Evolutionary conservation across 108 stramenopile species (phyloP).

Genomic region (Craspedostauros australis): DNA sequence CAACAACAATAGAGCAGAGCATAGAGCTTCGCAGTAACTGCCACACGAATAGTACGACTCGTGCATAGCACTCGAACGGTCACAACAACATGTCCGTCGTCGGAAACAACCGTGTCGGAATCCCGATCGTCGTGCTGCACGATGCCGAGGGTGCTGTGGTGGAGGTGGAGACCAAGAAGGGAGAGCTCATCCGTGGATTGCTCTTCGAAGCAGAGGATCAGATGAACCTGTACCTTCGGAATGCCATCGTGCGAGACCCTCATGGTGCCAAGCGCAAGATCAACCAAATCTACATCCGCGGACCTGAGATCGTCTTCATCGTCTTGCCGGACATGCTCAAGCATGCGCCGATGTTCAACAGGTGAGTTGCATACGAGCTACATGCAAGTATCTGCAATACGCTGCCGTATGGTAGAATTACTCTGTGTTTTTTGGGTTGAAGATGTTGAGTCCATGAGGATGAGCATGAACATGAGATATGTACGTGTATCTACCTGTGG

Average conservation of each 20-base stretch:
- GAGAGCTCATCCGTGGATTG: constrained; percentile 76
- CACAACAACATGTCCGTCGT: constrained; percentile 66
- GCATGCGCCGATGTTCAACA: constrained; percentile 88
- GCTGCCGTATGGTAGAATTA: neutral
- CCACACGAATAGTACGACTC: neutral
- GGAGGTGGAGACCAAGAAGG: constrained; percentile 80
- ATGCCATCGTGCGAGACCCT: constrained; percentile 57
- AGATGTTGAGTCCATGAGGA: too few species aligned
- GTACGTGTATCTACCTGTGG: neutral
- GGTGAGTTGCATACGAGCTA: constrained; percentile 27
- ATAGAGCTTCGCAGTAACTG: neutral
- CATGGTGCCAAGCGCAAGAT: constrained; percentile 64
- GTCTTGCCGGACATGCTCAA: constrained; percentile 78
- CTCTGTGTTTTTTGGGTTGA: neutral
- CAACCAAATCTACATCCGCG: constrained; percentile 74
- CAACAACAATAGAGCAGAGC: neutral
- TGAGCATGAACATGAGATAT: too few species aligned
- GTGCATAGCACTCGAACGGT: neutral
- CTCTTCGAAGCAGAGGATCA: constrained; percentile 88
- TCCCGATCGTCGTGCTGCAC: constrained; percentile 85
- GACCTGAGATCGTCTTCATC: constrained; percentile 81
- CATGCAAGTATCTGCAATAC: neutral
- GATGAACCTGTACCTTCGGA: constrained; percentile 87
- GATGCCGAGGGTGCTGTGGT: constrained; percentile 83
- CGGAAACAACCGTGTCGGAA: constrained; percentile 86